These are phyloP conservation scores for Marchantia paleacea DNA, from an alignment of 225 moss, liverwort and hornwort genomes.

Conservation along the genomic window DNA sequence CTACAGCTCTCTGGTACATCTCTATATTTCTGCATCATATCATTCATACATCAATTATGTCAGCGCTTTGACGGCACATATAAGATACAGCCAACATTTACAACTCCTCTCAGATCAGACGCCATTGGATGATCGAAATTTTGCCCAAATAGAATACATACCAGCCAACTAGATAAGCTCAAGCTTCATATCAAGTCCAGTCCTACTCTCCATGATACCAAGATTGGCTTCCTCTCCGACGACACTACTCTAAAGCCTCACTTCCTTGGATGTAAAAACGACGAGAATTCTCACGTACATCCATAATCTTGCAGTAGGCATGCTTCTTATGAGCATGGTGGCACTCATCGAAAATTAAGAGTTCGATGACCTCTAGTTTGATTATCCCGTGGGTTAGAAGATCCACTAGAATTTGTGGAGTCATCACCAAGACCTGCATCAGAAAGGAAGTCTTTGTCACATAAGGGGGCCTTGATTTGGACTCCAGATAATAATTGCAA, in stretches of 20 bases:
- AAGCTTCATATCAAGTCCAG: neutral
- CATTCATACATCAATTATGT: neutral
- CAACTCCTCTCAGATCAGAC: neutral
- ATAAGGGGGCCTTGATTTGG: neutral
- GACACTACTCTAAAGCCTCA: neutral
- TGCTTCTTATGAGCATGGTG: slow-evolving; percentile 88
- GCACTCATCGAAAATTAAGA: slow-evolving; percentile 93
- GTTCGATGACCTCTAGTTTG: slow-evolving; percentile 74
- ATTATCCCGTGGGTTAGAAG: slow-evolving; percentile 73
- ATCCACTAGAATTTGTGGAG: slow-evolving; percentile 83
- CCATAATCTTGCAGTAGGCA: slow-evolving; percentile 91
- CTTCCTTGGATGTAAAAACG: neutral
- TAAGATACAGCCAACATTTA: neutral
- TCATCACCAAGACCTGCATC: slow-evolving; percentile 92
- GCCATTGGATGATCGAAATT: neutral
- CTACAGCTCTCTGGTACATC: slow-evolving; percentile 36
- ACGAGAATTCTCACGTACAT: slow-evolving; percentile 39
- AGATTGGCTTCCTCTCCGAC: neutral
- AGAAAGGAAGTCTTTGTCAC: slow-evolving; percentile 13
- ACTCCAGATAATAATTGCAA: neutral
- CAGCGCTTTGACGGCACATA: neutral
- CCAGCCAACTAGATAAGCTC: neutral
- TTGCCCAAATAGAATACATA: neutral
- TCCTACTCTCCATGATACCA: neutral
- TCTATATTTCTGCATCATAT: slow-evolving; percentile 37